Conservation (phyloP, 176 grass and related monocot genomes). For the Zoysia japonica region DNA sequence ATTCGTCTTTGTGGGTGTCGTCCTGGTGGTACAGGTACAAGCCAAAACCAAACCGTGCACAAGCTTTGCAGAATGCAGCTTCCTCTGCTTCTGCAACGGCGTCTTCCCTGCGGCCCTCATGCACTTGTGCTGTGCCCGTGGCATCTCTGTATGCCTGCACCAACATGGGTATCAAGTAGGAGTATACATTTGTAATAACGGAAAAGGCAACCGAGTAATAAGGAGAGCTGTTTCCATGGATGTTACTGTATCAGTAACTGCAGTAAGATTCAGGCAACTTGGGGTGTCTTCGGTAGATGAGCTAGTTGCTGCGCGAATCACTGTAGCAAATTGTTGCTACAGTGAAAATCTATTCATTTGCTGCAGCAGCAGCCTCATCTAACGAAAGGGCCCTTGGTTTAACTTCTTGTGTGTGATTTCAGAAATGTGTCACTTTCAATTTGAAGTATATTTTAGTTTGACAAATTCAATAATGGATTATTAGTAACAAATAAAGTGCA, state of each 20-base stretch:
- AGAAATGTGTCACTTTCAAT: not conserved
- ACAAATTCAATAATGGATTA: not conserved
- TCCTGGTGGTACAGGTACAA: slow-evolving; percentile 82
- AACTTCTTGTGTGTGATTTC: not conserved
- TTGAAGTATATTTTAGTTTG: not conserved
- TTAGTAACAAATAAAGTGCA: not conserved
- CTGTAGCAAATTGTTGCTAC: no score
- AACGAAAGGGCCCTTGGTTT: not conserved
- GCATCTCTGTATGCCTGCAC: slow-evolving; percentile 78
- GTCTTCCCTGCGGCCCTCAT: slow-evolving; percentile 57
- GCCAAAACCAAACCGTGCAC: slow-evolving; percentile 86
- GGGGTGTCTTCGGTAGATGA: not conserved
- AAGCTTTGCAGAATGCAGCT: slow-evolving; percentile 82
- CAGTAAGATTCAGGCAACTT: not conserved
- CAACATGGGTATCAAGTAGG: not conserved
- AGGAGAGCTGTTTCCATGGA: not conserved
- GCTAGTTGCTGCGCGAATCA: no score
- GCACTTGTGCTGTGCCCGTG: slow-evolving; percentile 62
- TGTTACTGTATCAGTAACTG: not conserved
- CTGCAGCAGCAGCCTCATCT: no score
- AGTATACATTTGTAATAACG: no score
- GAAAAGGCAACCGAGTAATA: not conserved
- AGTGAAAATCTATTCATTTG: no score
- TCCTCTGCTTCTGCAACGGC: slow-evolving; percentile 77
- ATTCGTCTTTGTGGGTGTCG: slow-evolving; percentile 37